A percentile compares a stretch with the other conserved stretches of the same genome.
Conservation (phyloP, 2,329 filamentous ascomycete species). For the Ophiostoma novo-ulmi region DNA sequence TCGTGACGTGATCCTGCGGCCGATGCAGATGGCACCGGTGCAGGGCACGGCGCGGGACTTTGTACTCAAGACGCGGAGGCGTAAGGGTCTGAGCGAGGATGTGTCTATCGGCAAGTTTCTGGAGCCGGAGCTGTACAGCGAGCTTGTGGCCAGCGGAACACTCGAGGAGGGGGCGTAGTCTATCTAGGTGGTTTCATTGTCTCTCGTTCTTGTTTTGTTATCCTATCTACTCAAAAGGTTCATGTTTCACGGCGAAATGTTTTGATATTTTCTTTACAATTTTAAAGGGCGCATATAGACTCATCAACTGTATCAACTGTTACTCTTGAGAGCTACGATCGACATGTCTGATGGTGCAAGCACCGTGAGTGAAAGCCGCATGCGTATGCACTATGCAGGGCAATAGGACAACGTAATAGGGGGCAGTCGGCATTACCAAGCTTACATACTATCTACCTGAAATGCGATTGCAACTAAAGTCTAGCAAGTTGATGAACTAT, state of each 20-base stretch:
- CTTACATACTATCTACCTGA: too few species aligned
- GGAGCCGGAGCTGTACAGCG: constrained; percentile 87
- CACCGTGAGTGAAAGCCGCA: too few species aligned
- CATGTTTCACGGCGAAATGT: background rate
- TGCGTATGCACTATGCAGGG: too few species aligned
- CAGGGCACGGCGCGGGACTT: constrained; percentile 93
- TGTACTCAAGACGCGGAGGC: constrained; percentile 86
- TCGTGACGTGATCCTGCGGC: constrained; percentile 72
- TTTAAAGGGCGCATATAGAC: background rate
- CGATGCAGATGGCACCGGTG: constrained; percentile 79
- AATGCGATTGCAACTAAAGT: too few species aligned
- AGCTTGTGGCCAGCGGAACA: constrained; percentile 81
- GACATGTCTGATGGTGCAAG: background rate
- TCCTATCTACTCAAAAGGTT: background rate
- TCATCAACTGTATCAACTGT: background rate
- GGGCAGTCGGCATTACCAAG: too few species aligned
- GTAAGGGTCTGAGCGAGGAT: constrained; percentile 93
- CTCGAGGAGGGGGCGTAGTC: constrained; percentile 51
- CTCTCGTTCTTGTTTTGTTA: background rate
- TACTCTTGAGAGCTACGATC: too few species aligned
- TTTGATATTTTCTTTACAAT: background rate
- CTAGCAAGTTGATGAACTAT: too few species aligned
- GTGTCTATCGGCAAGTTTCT: constrained; percentile 94
- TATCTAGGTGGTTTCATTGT: too few species aligned
- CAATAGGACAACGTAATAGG: too few species aligned